Evolutionary conservation across 2,329 filamentous ascomycete species (phyloP), one percentile per base, ranked within the genome.

Genomic region (Fusarium coicis): DNA sequence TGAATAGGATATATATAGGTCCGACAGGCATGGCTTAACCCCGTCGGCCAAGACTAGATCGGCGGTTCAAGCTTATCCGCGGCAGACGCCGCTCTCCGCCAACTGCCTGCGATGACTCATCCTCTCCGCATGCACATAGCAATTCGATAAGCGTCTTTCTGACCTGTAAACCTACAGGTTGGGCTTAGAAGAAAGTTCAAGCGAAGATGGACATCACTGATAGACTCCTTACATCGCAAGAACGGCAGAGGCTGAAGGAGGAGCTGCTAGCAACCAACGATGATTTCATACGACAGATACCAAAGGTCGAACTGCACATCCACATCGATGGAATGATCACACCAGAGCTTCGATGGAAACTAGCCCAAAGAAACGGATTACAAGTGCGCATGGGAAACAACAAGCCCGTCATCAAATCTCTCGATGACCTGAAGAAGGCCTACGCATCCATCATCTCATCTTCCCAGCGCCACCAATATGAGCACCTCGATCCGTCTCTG

Each of bases 11-110:
- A 18, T 12, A 18, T 4, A 18, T 10, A 49, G 15, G 8, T 32
- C 4, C 4, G 7, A 49, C 21, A 18, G 7, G 15, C 15, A 12
- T 1, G 5, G 0, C 7, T 7, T 9, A n/a, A n/a, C 21, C 21
- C 7, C 15, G 18, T n/a, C 10, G 26, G 15, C 46, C 15, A 49
- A 12, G 19, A 49, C 12, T 10, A 6, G 23, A 28, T 8, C 18
- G 5, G 7, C 14, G 4, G 19, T 47, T 47, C 0, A 49, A 32
- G 46, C 21, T n/a, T 49, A 32, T n/a, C 15, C 21, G 3, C 28
- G 46, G 46, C 21, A 49, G 28, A 32, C 46, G 28, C 46, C 46
- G 46, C 28, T 49, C 46, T 49, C 46, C 46, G 28, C 46, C 4
- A 10, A n/a, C 15, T 18, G 10, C 46, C 28, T n/a, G 7, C 7